Percentiles rank a stretch among this genome's conserved stretches.
Conservation (phyloP, 495 filamentous ascomycete species). For the Xylaria venustula region DNA sequence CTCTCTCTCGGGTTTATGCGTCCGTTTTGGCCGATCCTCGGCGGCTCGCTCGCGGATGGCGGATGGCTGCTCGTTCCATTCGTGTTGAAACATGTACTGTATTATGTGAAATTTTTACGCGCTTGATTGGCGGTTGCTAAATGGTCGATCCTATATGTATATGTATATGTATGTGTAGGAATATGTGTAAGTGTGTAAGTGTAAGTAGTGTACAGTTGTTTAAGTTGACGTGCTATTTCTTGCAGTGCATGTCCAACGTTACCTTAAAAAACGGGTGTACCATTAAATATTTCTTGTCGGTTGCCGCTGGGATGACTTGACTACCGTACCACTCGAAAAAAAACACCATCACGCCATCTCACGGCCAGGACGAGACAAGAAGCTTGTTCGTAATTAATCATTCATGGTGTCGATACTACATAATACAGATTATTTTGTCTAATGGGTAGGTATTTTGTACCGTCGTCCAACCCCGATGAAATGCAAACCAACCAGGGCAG, state of each 20-base stretch:
- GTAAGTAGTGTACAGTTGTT: not conserved
- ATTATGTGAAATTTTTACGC: no score
- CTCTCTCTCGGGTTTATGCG: not conserved
- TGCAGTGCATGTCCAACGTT: not conserved
- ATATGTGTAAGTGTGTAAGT: no score
- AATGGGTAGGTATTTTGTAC: no score
- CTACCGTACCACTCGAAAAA: not conserved
- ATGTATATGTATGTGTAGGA: no score
- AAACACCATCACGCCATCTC: not conserved
- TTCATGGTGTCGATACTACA: slow-evolving; percentile 3
- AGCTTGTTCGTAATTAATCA: not conserved
- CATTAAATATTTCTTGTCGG: no score
- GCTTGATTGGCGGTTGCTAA: no score
- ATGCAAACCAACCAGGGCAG: not conserved
- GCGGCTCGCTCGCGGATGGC: not conserved
- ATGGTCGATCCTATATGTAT: no score
- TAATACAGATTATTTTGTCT: no score
- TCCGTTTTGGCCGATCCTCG: slow-evolving; percentile 1
- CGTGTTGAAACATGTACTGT: slow-evolving; percentile 2
- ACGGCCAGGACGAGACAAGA: not conserved
- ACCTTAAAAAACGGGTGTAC: no score
- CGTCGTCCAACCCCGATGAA: no score
- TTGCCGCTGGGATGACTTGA: no score
- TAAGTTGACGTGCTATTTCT: not conserved
- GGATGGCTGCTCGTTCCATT: not conserved